phyloP scores from a whole-genome alignment of 2,329 filamentous ascomycete genomes.

The Dissoconium aciculare region DNA sequence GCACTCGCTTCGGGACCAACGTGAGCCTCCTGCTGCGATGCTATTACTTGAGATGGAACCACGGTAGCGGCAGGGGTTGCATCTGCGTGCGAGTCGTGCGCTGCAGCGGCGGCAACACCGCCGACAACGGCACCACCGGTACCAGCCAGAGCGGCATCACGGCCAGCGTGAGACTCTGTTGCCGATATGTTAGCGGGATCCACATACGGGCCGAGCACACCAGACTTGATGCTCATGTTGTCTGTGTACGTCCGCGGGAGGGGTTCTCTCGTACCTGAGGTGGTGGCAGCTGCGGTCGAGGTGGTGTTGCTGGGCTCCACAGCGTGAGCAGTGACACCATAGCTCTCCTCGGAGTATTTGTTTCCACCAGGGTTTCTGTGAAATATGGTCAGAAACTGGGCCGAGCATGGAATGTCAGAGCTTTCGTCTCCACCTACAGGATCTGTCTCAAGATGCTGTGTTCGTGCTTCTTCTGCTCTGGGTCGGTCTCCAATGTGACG shows the following conservation, averaged over 20 bases:
- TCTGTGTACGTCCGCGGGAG: too few relatives aligned
- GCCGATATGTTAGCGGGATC: too few relatives aligned
- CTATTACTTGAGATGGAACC: not conserved
- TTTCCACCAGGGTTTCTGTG: conserved; percentile 14
- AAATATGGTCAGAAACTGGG: not conserved
- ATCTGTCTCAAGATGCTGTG: conserved; percentile 12
- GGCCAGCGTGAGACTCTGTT: conserved; percentile 4
- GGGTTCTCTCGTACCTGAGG: too few relatives aligned
- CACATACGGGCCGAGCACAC: too few relatives aligned
- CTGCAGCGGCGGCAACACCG: conserved; percentile 7
- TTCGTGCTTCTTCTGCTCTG: conserved; percentile 8
- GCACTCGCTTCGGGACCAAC: not conserved
- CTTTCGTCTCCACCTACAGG: conserved; percentile 3
- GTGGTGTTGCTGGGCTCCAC: conserved; percentile 2
- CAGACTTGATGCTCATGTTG: conserved; percentile 8
- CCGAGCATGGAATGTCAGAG: not conserved
- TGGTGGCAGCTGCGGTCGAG: conserved; percentile 3
- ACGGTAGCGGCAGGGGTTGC: not conserved
- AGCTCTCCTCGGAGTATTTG: conserved; percentile 13
- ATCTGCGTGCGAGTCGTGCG: conserved; percentile 2
- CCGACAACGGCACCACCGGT: conserved; percentile 17
- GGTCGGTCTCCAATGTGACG: conserved; percentile 6
- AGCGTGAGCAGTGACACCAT: conserved; percentile 11
- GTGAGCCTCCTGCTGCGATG: conserved; percentile 1
- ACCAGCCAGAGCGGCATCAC: conserved; percentile 13